A percentile compares a stretch with the other conserved stretches of the same genome.
phyloP scores from a whole-genome alignment of 164 flowering plant genomes.

The Protea cynaroides region DNA sequence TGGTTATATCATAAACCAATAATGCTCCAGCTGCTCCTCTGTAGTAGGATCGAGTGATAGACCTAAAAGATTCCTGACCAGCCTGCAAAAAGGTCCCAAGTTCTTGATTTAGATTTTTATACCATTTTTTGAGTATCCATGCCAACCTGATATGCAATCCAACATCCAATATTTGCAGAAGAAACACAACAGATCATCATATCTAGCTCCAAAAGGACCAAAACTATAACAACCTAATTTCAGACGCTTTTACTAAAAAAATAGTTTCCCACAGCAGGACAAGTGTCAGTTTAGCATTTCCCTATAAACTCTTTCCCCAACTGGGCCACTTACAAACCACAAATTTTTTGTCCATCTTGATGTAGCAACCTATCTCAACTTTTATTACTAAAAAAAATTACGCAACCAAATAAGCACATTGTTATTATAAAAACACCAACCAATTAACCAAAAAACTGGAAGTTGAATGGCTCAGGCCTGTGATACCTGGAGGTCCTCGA shows the following conservation, averaged over 20 bases:
- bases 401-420: too few species aligned
- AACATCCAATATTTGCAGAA: neutral
- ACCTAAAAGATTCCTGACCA: constrained; percentile 24
- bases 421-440: too few species aligned
- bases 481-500: too few species aligned
- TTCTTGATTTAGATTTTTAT: constrained; percentile 1
- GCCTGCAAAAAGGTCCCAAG: constrained; percentile 19
- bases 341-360: too few species aligned
- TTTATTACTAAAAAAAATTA: too few species aligned
- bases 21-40: constrained; percentile 24
- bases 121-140: neutral
- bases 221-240: neutral
- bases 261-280: neutral
- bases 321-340: neutral
- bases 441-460: too few species aligned
- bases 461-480: too few species aligned
- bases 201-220: neutral
- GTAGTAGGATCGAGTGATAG: constrained; percentile 22
- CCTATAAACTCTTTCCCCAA: too few species aligned
- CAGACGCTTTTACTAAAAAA: neutral
- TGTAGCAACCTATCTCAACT: too few species aligned
- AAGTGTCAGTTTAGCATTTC: too few species aligned
- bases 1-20: constrained; percentile 21
- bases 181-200: neutral
- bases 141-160: neutral